These are phyloP conservation scores for Oxytropis ochrocephala DNA, from an alignment of 306 rosid species.

Conservation along the genomic window DNA sequence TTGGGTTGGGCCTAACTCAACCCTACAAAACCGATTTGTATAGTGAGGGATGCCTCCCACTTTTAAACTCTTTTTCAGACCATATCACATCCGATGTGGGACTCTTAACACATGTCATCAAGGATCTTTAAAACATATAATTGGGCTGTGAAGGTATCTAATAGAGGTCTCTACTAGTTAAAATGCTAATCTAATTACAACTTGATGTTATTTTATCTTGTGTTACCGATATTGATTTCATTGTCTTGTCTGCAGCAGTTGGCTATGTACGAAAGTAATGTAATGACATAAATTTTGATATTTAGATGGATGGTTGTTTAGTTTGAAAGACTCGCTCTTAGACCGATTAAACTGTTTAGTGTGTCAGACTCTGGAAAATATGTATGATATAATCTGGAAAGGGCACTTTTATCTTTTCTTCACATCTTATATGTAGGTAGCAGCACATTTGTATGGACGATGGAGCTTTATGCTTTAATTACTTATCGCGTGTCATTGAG, in stretches of 20 bases:
- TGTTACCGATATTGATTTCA: not conserved
- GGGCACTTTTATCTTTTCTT: not conserved
- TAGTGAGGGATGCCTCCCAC: too few species aligned
- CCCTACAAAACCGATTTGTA: too few species aligned
- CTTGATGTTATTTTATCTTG: not conserved
- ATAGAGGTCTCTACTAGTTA: not conserved
- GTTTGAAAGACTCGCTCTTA: not conserved
- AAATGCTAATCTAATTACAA: slow-evolving; percentile 6
- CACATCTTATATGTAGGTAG: not conserved
- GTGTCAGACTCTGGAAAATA: not conserved
- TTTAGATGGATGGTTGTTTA: not conserved
- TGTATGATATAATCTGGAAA: not conserved
- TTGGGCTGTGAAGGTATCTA: not conserved
- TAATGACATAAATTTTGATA: not conserved
- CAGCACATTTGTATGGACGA: not conserved
- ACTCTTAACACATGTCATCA: too few species aligned
- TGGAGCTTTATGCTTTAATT: slow-evolving; percentile 5
- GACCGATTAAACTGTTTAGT: not conserved
- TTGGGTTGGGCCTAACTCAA: too few species aligned
- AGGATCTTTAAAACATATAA: not conserved
- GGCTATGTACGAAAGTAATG: not conserved
- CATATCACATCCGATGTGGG: too few species aligned
- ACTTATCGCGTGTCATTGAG: not conserved
- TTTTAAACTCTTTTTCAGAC: too few species aligned
- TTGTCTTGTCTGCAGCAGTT: not conserved